Evolutionary conservation across 169 alveolate species (phyloP), one percentile per base, ranked within the genome.

Genomic region (Cryptosporidium sp.): DNA sequence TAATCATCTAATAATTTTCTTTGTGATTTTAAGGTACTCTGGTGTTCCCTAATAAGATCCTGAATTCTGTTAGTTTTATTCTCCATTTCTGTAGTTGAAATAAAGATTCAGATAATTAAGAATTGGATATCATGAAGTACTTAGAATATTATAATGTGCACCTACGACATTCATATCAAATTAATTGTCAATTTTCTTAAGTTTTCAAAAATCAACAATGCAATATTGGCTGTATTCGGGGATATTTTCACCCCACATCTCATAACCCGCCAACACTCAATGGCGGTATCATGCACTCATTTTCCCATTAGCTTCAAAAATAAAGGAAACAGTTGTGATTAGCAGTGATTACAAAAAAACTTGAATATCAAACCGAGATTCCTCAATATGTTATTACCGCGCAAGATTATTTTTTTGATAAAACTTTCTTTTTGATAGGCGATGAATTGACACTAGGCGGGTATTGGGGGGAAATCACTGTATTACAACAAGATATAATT

Each of bases 1-100:
- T 43, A 62, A 26, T 65, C 62, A 18, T 80, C 89, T 26, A 80
- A 23, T 62, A 80, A 23, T 43, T 80, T 58, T 8, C 67, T 80
- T 80, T 80, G 89, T 26, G 73, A 59, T n/a, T 80, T 80, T 52
- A 80, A 59, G 51, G 75, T 52, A 62, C 50, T 65, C 41, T 80
- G 89, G n/a, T 70, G 74, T 26, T 80, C 89, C 37, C 29, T 59
- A 21, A 80, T 59, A 12, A 80, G 67, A 59, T 80, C 89, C 29
- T 80, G 86, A 55, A 73, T 73, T 51, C 86, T 51, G n/a, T 50
- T 59, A 1, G 86, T 73, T 16, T 37, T 29, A 55, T 41, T 55
- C 51, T 73, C 86, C 86, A 73, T 73, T 21, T 73, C 23, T 33
- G 29, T 0, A 14, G 3, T 33, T 9, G 35, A 37, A 55, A 51